Percentiles rank a stretch among this genome's conserved stretches.
phyloP scores from a whole-genome alignment of 441 rosid genomes.

The Viola pubescens region DNA sequence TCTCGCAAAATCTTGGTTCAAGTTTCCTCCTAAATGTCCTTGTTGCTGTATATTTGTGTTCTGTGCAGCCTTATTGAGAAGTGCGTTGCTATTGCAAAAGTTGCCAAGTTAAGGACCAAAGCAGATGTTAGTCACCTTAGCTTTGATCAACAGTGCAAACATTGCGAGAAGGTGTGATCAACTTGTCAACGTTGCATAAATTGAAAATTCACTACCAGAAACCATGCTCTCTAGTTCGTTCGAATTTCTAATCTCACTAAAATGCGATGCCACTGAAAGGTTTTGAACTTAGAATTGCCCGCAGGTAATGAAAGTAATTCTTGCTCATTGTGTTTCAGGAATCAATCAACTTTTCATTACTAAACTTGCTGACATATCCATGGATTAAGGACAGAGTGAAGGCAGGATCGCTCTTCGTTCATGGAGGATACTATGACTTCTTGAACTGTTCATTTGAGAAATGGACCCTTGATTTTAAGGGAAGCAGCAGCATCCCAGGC shows the following conservation, averaged over 20 bases:
- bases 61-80: constrained; percentile 51
- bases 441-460: constrained; percentile 74
- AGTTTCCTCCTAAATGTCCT: background rate
- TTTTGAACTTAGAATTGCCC: background rate
- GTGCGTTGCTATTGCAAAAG: constrained; percentile 71
- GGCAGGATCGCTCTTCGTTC: constrained; percentile 46
- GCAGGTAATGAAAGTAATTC: background rate
- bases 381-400: constrained; percentile 83
- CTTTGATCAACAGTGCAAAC: constrained; percentile 75
- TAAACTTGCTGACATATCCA: constrained; percentile 74
- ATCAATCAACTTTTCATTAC: constrained; percentile 61
- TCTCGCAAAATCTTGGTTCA: background rate
- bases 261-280: background rate
- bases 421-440: constrained; percentile 90
- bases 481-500: constrained; percentile 4
- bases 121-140: constrained; percentile 46
- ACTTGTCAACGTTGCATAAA: background rate
- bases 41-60: background rate
- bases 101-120: constrained; percentile 59
- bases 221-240: background rate
- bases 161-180: constrained; percentile 80
- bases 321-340: constrained; percentile 31
- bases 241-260: too few relatives aligned
- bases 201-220: background rate
- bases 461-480: constrained; percentile 65